phyloP scores from a whole-genome alignment of 805 yeast genomes.

The Monosporozyma solicola region DNA sequence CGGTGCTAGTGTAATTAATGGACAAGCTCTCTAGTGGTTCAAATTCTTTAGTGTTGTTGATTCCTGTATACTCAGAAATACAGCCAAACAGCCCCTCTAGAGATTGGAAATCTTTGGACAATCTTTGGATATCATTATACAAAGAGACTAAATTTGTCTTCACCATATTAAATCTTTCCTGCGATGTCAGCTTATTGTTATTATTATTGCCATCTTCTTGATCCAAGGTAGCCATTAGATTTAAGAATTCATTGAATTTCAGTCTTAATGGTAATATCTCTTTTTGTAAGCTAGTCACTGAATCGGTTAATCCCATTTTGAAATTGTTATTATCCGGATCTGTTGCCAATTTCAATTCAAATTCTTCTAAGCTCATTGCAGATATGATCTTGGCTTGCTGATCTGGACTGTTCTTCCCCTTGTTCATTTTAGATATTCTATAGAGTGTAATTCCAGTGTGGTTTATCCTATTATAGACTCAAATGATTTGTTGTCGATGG shows the following conservation, averaged over 20 bases:
- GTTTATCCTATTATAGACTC: not conserved
- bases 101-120: constrained; percentile 16
- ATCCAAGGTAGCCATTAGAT: constrained; percentile 15
- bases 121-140: constrained; percentile 14
- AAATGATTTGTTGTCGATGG: not conserved
- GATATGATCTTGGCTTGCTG: not conserved
- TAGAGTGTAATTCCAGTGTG: not conserved
- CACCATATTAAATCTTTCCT: constrained; percentile 16
- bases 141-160: constrained; percentile 16
- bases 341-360: not conserved
- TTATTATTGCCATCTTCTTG: constrained; percentile 4
- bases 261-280: constrained; percentile 12
- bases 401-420: not conserved
- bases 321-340: not conserved
- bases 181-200: constrained; percentile 6
- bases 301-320: not conserved
- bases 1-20: not conserved
- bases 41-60: constrained; percentile 14
- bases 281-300: constrained; percentile 5
- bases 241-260: constrained; percentile 22
- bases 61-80: constrained; percentile 17
- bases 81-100: constrained; percentile 22
- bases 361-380: not conserved
- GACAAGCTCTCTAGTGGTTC: constrained; percentile 20
- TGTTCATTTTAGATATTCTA: not conserved